phyloP scores from a whole-genome alignment of 2,329 filamentous ascomycete species.

The Stylonectria norvegica region DNA sequence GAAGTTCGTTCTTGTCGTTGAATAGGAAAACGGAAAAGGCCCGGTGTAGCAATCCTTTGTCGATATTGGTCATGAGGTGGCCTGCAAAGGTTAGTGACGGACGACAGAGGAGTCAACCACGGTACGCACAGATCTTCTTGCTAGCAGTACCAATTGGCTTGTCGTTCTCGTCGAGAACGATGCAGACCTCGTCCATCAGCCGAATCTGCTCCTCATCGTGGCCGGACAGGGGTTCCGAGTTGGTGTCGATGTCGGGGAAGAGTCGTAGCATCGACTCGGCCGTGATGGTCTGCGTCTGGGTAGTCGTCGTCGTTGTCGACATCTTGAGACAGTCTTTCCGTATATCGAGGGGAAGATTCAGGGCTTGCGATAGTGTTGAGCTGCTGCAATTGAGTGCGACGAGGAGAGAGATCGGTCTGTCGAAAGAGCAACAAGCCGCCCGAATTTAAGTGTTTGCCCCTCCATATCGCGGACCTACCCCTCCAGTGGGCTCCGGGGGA shows the following conservation, averaged over 20 bases:
- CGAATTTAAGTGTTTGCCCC: slow-evolving; percentile 17
- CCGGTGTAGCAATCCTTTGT: slow-evolving; percentile 91
- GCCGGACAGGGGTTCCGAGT: slow-evolving; percentile 73
- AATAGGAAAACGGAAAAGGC: slow-evolving; percentile 99
- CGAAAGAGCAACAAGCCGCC: neutral
- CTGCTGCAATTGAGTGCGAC: slow-evolving; percentile 3
- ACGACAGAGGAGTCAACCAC: slow-evolving; percentile 1
- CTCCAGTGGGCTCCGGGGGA: slow-evolving; percentile 15
- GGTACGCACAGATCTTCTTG: slow-evolving; percentile 95
- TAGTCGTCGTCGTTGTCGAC: slow-evolving; percentile 42
- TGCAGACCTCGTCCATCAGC: slow-evolving; percentile 98
- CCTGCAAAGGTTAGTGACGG: slow-evolving; percentile 49
- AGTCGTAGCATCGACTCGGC: slow-evolving; percentile 82
- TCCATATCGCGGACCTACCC: slow-evolving; percentile 20
- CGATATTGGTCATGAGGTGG: slow-evolving; percentile 98
- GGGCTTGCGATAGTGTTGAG: neutral
- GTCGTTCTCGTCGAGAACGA: slow-evolving; percentile 91
- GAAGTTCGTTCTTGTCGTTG: slow-evolving; percentile 85
- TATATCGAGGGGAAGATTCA: neutral
- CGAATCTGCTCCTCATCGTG: slow-evolving; percentile 98
- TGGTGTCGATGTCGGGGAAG: slow-evolving; percentile 78
- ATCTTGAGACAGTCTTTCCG: slow-evolving; percentile 24
- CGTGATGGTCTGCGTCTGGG: slow-evolving; percentile 63
- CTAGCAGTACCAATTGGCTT: slow-evolving; percentile 90
- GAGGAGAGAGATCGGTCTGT: slow-evolving; percentile 16